These are phyloP conservation scores for Micractinium sp. DNA, from an alignment of 139 green algal genomes.

Conservation along the genomic window DNA sequence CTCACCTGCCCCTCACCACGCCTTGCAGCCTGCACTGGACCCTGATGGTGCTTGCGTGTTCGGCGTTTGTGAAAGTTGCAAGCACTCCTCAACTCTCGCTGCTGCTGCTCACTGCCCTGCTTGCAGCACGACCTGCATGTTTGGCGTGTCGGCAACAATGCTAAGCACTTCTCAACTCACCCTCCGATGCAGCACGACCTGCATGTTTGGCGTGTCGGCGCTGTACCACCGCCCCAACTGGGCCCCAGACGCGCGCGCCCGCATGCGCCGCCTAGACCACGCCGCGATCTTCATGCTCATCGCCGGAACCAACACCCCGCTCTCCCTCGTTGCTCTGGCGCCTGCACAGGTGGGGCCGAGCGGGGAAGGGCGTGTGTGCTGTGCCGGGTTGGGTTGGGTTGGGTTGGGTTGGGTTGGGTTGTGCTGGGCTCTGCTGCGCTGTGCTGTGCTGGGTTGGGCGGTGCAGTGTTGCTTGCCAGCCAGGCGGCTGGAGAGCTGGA, in stretches of 20 bases:
- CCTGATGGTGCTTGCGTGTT: no score
- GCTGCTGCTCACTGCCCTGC: not conserved
- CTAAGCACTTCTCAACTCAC: no score
- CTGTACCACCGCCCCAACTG: slow-evolving; percentile 29
- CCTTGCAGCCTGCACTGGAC: no score
- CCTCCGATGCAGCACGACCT: not conserved
- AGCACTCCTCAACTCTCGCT: not conserved
- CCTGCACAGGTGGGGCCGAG: not conserved
- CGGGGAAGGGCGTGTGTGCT: no score
- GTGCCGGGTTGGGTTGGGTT: no score
- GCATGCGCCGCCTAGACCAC: slow-evolving; percentile 48
- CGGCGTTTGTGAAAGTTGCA: no score
- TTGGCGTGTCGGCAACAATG: slow-evolving; percentile 10
- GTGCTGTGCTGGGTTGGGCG: no score
- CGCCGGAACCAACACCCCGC: slow-evolving; percentile 61
- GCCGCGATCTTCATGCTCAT: slow-evolving; percentile 57
- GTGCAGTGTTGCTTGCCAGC: no score
- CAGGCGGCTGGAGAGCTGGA: no score
- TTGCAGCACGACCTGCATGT: slow-evolving; percentile 17
- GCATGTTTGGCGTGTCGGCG: slow-evolving; percentile 22
- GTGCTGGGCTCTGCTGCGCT: no score
- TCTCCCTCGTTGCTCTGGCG: slow-evolving; percentile 42
- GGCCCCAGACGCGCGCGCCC: not conserved
- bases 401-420: no score
- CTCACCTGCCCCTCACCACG: not conserved